phyloP scores from a whole-genome alignment of 2,329 filamentous ascomycete species.

The Aspergillus persii region DNA sequence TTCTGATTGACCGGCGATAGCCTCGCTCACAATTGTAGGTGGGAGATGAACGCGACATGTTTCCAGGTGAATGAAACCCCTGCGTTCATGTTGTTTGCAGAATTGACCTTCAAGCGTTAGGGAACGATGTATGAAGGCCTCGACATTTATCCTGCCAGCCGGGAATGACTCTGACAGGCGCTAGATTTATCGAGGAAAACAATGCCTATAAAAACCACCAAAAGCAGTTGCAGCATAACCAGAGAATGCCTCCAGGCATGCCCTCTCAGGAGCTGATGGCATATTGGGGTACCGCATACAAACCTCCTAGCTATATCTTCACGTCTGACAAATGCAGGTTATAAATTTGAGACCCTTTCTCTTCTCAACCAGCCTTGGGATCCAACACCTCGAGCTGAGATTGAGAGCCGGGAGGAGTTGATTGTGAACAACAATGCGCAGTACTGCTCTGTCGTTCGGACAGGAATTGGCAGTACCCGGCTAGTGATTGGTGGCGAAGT shows the following conservation, averaged over 20 bases:
- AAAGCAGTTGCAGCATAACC: conserved; percentile 56
- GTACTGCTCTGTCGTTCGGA: conserved; percentile 91
- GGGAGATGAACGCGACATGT: conserved; percentile 92
- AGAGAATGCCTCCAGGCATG: conserved; percentile 50
- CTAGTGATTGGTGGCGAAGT: conserved; percentile 90
- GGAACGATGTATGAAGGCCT: conserved; percentile 52
- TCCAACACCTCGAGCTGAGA: conserved; percentile 68
- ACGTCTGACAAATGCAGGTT: conserved; percentile 56
- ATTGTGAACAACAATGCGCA: conserved; percentile 86
- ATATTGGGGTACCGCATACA: conserved; percentile 70
- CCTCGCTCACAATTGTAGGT: conserved; percentile 52
- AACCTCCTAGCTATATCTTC: background rate
- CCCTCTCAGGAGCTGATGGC: conserved; percentile 78
- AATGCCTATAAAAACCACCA: conserved; percentile 67
- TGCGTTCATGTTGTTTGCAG: background rate
- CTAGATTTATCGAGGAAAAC: conserved; percentile 90
- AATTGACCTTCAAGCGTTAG: conserved; percentile 35
- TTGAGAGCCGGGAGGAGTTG: conserved; percentile 70
- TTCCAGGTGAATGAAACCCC: conserved; percentile 64
- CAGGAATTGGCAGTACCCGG: conserved; percentile 72
- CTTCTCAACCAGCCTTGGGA: conserved; percentile 74
- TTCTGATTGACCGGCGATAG: background rate
- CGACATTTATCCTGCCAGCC: background rate
- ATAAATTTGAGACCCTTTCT: conserved; percentile 91
- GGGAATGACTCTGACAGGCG: conserved; percentile 11